These are phyloP conservation scores for Leccinellum luteum DNA, from an alignment of 768 basidiomycete species.

Conservation along the genomic window DNA sequence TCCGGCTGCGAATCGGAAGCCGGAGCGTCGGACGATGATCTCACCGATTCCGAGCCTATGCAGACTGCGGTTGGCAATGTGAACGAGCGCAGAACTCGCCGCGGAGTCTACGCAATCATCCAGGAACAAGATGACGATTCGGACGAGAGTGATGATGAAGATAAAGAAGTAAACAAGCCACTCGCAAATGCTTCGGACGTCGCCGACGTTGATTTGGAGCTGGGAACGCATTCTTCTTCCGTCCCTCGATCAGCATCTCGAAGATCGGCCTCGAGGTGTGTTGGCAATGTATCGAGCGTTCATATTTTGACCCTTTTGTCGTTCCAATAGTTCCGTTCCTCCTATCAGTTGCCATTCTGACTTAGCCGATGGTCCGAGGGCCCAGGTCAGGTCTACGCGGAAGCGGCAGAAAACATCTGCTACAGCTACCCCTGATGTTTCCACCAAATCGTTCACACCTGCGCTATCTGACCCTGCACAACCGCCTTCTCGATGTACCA, in stretches of 20 bases:
- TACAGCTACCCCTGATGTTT: slow-evolving; percentile 45
- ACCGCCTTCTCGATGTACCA: slow-evolving; percentile 26
- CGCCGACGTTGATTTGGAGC: slow-evolving; percentile 53
- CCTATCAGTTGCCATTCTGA: slow-evolving; percentile 32
- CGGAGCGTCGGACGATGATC: slow-evolving; percentile 32
- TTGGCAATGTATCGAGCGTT: slow-evolving; percentile 6
- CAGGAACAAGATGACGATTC: slow-evolving; percentile 57
- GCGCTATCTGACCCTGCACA: slow-evolving; percentile 24
- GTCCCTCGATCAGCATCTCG: slow-evolving; percentile 22
- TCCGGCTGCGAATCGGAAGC: slow-evolving; percentile 49
- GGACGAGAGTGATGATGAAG: slow-evolving; percentile 59
- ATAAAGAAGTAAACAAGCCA: slow-evolving; percentile 46
- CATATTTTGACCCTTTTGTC: slow-evolving; percentile 10
- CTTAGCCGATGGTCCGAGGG: slow-evolving; percentile 17
- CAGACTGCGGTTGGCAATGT: slow-evolving; percentile 56
- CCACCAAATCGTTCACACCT: slow-evolving; percentile 41
- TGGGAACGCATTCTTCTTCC: slow-evolving; percentile 29
- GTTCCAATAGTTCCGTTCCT: slow-evolving; percentile 21
- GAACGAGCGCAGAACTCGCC: slow-evolving; percentile 76
- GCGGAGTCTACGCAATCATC: slow-evolving; percentile 77
- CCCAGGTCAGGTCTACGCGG: slow-evolving; percentile 53
- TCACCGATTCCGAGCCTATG: slow-evolving; percentile 42
- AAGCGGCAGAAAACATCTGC: slow-evolving; percentile 50
- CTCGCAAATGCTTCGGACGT: slow-evolving; percentile 47
- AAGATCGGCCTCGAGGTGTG: slow-evolving; percentile 28